Evolutionary conservation across 2,329 filamentous ascomycete genomes (phyloP).

Genomic region (Spiromastix sp.): DNA sequence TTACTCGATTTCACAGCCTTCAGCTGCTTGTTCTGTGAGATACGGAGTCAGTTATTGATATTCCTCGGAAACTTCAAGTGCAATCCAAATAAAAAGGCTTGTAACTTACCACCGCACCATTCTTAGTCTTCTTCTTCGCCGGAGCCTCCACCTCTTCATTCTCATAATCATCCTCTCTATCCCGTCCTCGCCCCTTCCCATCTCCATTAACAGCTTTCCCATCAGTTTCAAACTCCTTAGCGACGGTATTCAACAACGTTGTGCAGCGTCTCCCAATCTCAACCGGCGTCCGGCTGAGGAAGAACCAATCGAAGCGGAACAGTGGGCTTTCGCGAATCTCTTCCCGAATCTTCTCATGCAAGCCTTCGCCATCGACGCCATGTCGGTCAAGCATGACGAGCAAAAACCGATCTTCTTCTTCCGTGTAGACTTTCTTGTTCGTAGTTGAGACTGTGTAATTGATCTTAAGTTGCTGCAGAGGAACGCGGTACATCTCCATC

Average conservation of each 20-base stretch:
- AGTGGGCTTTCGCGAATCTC: constrained; percentile 90
- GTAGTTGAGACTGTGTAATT: constrained; percentile 98
- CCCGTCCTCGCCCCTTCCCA: constrained; percentile 53
- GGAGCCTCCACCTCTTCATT: constrained; percentile 70
- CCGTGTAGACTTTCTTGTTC: constrained; percentile 99
- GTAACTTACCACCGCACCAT: constrained; percentile 66
- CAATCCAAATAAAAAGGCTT: constrained; percentile 2
- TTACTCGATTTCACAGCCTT: constrained; percentile 82
- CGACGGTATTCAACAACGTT: constrained; percentile 86
- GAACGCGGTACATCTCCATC: constrained; percentile 92
- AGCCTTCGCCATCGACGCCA: constrained; percentile 78
- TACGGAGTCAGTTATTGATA: constrained; percentile 13
- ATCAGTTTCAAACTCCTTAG: constrained; percentile 74
- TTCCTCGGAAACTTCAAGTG: constrained; percentile 3
- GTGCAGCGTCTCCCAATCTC: constrained; percentile 89
- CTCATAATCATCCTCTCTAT: constrained; percentile 65
- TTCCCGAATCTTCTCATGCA: constrained; percentile 93
- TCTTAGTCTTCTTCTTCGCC: constrained; percentile 92
- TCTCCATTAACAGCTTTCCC: constrained; percentile 49
- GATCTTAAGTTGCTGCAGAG: constrained; percentile 93
- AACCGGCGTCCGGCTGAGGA: constrained; percentile 83
- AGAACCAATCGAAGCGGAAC: constrained; percentile 99
- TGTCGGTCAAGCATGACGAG: constrained; percentile 87
- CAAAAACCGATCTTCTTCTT: constrained; percentile 93
- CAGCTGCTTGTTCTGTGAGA: constrained; percentile 73